phyloP scores from a whole-genome alignment of 1,139 yeast genomes.

The Protomyces gravidus region DNA sequence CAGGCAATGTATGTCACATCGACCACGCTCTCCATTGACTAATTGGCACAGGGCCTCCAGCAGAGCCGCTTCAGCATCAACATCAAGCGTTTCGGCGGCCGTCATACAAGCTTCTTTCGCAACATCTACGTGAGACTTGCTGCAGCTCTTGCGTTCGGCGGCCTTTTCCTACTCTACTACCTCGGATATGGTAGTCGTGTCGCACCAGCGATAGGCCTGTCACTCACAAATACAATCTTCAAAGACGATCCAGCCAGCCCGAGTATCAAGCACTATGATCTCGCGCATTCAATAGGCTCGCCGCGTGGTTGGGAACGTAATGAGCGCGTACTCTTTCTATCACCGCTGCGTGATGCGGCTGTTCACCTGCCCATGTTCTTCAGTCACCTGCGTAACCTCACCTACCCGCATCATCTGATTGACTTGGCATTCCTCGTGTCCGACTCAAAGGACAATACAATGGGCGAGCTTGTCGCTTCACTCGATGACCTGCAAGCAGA shows the following conservation, averaged over 20 bases:
- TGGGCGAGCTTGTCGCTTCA: constrained; percentile 48
- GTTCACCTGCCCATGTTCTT: constrained; percentile 63
- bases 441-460: constrained; percentile 64
- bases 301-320: constrained; percentile 55
- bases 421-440: constrained; percentile 63
- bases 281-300: constrained; percentile 50
- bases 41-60: constrained; percentile 11
- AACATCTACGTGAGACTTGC: constrained; percentile 15
- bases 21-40: not conserved
- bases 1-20: constrained; percentile 8
- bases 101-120: constrained; percentile 4
- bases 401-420: constrained; percentile 63
- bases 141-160: not conserved
- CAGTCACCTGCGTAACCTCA: constrained; percentile 54
- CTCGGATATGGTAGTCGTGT: constrained; percentile 10
- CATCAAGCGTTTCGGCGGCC: constrained; percentile 7
- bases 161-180: constrained; percentile 1
- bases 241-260: constrained; percentile 13
- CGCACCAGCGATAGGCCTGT: constrained; percentile 6
- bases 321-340: constrained; percentile 59
- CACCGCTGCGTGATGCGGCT: constrained; percentile 70
- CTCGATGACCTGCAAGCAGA: constrained; percentile 51
- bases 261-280: constrained; percentile 47
- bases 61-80: constrained; percentile 10
- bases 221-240: not conserved